Conservation (phyloP, 768 basidiomycete species). For the Trametes elegans region DNA sequence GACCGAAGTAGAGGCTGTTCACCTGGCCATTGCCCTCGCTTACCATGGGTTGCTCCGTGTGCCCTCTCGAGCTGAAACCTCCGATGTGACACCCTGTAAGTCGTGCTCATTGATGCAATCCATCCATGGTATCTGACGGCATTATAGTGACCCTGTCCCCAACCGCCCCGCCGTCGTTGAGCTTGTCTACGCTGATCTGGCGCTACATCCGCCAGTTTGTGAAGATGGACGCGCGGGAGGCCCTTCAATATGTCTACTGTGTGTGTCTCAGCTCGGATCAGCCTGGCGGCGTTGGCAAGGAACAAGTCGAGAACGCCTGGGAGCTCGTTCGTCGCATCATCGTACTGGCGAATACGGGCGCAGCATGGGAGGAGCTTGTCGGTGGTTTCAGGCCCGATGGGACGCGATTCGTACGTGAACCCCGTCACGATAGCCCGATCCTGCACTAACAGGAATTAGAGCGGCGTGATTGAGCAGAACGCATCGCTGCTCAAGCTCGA, state of each 20-base stretch:
- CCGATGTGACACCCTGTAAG: constrained; percentile 81
- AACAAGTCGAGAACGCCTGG: constrained; percentile 82
- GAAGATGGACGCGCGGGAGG: constrained; percentile 90
- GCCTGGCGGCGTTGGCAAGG: constrained; percentile 65
- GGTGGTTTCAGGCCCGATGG: constrained; percentile 92
- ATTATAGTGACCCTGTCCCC: constrained; percentile 65
- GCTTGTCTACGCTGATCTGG: constrained; percentile 84
- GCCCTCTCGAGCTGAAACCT: constrained; percentile 76
- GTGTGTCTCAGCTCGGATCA: constrained; percentile 78
- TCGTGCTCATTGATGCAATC: no score
- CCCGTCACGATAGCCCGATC: neutral
- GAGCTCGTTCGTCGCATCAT: constrained; percentile 77
- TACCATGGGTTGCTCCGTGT: constrained; percentile 92
- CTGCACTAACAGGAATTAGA: constrained; percentile 41
- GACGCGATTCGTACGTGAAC: constrained; percentile 71
- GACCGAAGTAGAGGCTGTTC: constrained; percentile 91
- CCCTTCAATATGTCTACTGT: constrained; percentile 92
- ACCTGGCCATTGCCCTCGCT: constrained; percentile 85
- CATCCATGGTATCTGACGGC: no score
- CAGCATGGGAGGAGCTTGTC: constrained; percentile 89
- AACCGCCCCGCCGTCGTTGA: constrained; percentile 67
- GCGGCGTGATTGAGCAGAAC: constrained; percentile 84
- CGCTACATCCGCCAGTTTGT: constrained; percentile 92
- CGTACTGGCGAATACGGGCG: constrained; percentile 72
- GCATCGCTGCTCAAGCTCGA: constrained; percentile 72